Percentiles rank a stretch among this genome's conserved stretches.
phyloP scores from a whole-genome alignment of 23 red algal species.

The Gracilariopsis chorda region DNA sequence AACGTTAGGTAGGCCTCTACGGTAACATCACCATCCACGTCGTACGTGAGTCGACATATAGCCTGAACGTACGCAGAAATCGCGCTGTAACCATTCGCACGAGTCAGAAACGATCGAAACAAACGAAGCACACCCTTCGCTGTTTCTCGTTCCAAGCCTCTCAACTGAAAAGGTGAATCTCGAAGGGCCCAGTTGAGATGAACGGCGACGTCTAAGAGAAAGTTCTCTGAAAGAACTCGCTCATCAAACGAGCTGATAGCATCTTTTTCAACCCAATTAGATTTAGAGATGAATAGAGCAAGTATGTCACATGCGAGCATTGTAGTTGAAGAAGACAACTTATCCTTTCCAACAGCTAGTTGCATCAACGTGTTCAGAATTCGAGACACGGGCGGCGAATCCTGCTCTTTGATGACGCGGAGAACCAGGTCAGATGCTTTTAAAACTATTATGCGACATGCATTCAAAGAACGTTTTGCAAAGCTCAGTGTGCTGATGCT shows the following conservation, averaged over 20 bases:
- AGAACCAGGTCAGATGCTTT: not conserved
- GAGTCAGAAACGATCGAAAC: conserved; percentile 24
- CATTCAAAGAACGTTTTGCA: not conserved
- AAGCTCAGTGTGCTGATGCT: not conserved
- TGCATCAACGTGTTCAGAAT: not conserved
- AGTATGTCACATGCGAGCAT: conserved; percentile 30
- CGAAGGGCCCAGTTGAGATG: conserved; percentile 22
- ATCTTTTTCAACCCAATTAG: not conserved
- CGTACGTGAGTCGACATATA: conserved; percentile 22
- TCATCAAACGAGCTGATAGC: not conserved
- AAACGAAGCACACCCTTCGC: conserved; percentile 41
- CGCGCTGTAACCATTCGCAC: not conserved
- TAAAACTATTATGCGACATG: not conserved
- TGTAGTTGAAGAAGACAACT: not conserved
- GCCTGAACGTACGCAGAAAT: conserved; percentile 3
- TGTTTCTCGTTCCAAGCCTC: not conserved
- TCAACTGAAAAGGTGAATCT: not conserved
- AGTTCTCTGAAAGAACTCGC: conserved; percentile 3
- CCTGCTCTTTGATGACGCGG: not conserved
- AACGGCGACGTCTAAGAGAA: not conserved
- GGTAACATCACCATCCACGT: not conserved
- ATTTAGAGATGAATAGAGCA: conserved; percentile 2
- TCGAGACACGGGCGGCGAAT: not conserved
- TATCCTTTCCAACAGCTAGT: not conserved
- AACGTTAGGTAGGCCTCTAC: conserved; percentile 33